Evolutionary conservation across 2,329 filamentous ascomycete species (phyloP), one percentile per base, ranked within the genome.

Genomic region (Ophiostoma sp.): DNA sequence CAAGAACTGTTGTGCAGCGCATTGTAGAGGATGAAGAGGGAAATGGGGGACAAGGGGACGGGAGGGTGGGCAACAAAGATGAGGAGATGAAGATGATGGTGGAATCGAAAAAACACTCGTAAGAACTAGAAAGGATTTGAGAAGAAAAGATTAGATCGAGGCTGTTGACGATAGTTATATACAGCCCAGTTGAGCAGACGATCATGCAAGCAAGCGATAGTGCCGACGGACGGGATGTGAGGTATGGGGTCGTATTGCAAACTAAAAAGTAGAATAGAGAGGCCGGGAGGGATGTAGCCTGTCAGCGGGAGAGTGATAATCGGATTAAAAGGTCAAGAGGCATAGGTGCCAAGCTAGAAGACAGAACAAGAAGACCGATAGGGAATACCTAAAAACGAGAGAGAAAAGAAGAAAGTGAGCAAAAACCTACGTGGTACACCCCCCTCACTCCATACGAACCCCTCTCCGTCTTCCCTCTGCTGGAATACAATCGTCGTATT

Each of bases 1-100:
- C 36, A 41, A 66, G 6, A 27, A 63, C 36, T 5, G 68, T 49
- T 5, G 66, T 40, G 60, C 67, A 64, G n/a, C 60, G 70, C 70
- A 71, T 71, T 5, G 36, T 60, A 49, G 11, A 7, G 66, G 8
- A 44, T 12, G 44, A 14, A 5, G 8, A 5, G 7, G 38, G 42
- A 38, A 3, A 36, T n/a, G 42, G 47, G 5, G 18, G 9, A 58
- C 8, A 36, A 55, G 49, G 27, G 27, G 49, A 27, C 27, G 49
- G 8, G 18, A 55, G 11, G 8, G n/a, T n/a, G 8, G 49, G 18
- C 11, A 27, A 55, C 8, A 18, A 12, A 45, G 14, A 45, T 45
- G 7, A 27, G 49, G 42, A 45, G 14, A 45, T 45, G 7, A 4
- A 11, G 49, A 55, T 27, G 49, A 9, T 55, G 49, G 18, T 55